These are phyloP conservation scores for Salix purpurea DNA, from an alignment of 345 rosid genomes.

Conservation along the genomic window DNA sequence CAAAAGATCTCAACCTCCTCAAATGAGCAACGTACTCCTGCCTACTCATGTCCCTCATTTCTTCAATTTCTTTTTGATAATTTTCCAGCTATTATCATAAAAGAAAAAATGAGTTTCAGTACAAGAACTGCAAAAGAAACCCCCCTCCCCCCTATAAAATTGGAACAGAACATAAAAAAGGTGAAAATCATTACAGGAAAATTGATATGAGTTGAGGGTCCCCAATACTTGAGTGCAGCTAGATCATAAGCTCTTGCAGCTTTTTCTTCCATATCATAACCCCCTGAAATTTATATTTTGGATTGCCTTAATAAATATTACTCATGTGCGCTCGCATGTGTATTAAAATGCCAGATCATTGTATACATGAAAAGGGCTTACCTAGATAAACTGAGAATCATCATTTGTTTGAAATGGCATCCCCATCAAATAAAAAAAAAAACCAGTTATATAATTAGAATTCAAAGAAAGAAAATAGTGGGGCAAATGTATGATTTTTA, in stretches of 20 bases:
- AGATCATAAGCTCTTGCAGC: constrained; percentile 97
- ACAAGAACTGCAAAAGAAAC: constrained; percentile 3
- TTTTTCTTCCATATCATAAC: constrained; percentile 98
- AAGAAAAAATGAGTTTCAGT: neutral
- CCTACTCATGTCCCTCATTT: constrained; percentile 77
- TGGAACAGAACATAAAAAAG: constrained; percentile 2
- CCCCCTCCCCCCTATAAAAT: too few relatives aligned
- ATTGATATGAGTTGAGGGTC: constrained; percentile 85
- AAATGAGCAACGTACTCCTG: constrained; percentile 94
- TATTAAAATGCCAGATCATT: constrained; percentile 2
- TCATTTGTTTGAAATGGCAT: constrained; percentile 5
- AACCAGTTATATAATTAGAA: constrained; percentile 24
- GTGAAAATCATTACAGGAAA: constrained; percentile 53
- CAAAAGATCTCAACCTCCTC: constrained; percentile 49
- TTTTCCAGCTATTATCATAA: constrained; percentile 49
- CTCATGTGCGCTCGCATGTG: neutral
- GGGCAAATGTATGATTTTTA: neutral
- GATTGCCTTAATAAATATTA: constrained; percentile 16
- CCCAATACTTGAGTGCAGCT: constrained; percentile 99
- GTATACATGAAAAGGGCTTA: constrained; percentile 33
- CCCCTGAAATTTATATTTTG: constrained; percentile 54
- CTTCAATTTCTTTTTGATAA: constrained; percentile 72
- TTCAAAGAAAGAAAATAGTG: neutral
- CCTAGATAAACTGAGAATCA: constrained; percentile 80
- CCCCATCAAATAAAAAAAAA: constrained; percentile 17